These are phyloP conservation scores for Boechera retrofracta DNA, from an alignment of 345 rosid genomes.

Conservation along the genomic window DNA sequence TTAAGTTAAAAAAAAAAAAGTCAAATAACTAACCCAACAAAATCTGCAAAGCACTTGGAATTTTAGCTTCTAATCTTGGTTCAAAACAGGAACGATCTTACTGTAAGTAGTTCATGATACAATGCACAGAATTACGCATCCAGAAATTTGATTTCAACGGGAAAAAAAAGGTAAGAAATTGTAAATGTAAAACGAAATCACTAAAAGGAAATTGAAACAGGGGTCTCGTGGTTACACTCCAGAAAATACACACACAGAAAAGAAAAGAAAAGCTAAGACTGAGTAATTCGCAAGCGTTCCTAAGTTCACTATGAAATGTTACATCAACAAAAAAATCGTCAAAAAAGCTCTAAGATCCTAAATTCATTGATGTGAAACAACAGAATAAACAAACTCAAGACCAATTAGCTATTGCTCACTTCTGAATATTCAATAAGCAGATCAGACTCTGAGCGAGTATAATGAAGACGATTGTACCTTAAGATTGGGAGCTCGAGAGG, in stretches of 20 bases:
- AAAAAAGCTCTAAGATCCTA: background rate
- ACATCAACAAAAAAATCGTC: background rate
- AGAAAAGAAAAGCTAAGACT: background rate
- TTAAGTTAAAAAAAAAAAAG: background rate
- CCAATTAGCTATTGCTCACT: background rate
- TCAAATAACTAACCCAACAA: background rate
- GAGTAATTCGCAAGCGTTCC: background rate
- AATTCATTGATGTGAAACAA: constrained; percentile 4
- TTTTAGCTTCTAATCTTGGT: background rate
- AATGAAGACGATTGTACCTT: constrained; percentile 3
- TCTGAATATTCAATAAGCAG: background rate
- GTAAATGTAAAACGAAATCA: background rate
- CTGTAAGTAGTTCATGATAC: background rate
- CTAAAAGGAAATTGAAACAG: background rate
- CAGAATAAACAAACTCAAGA: background rate
- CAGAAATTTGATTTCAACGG: background rate
- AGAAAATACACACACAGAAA: background rate
- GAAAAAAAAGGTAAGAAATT: background rate
- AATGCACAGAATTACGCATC: background rate
- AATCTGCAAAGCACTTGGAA: background rate
- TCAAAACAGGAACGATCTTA: background rate
- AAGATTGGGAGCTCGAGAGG: constrained; percentile 33
- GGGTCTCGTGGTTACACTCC: background rate
- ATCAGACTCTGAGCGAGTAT: background rate
- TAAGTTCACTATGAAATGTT: constrained; percentile 10